A percentile compares a stretch with the other conserved stretches of the same genome.
Evolutionary conservation across 2,329 filamentous ascomycete species (phyloP).

Genomic region (Alternaria alternata): DNA sequence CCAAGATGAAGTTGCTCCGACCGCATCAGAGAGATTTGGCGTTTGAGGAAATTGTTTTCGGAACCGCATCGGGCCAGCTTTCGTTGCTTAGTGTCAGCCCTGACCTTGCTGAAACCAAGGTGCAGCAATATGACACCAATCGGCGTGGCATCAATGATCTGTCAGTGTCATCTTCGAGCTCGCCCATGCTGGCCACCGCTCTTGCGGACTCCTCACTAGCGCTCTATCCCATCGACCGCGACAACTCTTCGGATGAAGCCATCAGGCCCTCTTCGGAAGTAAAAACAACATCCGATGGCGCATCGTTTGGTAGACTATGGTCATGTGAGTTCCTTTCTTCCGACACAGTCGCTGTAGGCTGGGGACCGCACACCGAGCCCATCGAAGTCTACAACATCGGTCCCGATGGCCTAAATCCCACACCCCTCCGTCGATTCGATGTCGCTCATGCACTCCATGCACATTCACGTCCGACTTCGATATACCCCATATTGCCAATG

Average conservation of each 20-base stretch:
- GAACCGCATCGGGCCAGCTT: conserved; percentile 65
- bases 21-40: conserved; percentile 49
- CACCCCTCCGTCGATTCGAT: conserved; percentile 52
- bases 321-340: conserved; percentile 63
- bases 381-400: conserved; percentile 61
- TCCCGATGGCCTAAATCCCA: conserved; percentile 52
- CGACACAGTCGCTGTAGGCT: conserved; percentile 60
- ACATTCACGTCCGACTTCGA: conserved; percentile 38
- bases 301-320: conserved; percentile 50
- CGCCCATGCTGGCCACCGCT: conserved; percentile 60
- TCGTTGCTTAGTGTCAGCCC: conserved; percentile 38
- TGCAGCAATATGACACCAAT: conserved; percentile 53
- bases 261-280: conserved; percentile 29
- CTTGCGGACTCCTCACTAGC: conserved; percentile 57
- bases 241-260: conserved; percentile 38
- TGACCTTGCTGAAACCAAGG: conserved; percentile 15
- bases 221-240: conserved; percentile 54
- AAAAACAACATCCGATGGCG: conserved; percentile 19
- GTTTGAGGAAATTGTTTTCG: conserved; percentile 61
- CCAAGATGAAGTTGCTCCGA: conserved; percentile 62
- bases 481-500: conserved; percentile 58
- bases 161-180: conserved; percentile 53
- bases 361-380: conserved; percentile 54
- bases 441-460: conserved; percentile 21
- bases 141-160: conserved; percentile 57